These are phyloP conservation scores for Salinomyces thailandicus DNA, from an alignment of 2,329 filamentous ascomycete species.

Conservation along the genomic window DNA sequence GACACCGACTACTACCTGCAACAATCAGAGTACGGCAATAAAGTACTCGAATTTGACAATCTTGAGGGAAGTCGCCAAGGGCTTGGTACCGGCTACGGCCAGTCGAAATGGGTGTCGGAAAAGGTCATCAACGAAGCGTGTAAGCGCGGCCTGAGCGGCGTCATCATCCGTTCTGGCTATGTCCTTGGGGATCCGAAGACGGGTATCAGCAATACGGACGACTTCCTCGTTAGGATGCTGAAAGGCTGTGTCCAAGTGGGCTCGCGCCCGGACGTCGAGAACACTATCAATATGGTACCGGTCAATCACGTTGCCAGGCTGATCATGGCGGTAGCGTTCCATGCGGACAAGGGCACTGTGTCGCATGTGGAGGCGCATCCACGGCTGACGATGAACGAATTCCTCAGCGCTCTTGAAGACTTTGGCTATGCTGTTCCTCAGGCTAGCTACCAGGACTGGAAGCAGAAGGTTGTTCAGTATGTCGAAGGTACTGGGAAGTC, in stretches of 20 bases:
- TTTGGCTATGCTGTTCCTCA: slow-evolving; percentile 64
- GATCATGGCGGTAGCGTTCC: slow-evolving; percentile 62
- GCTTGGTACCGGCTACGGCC: slow-evolving; percentile 79
- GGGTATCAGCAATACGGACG: slow-evolving; percentile 70
- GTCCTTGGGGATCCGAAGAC: slow-evolving; percentile 62
- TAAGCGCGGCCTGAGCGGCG: slow-evolving; percentile 60
- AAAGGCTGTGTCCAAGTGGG: slow-evolving; percentile 80
- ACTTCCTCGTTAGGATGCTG: slow-evolving; percentile 76
- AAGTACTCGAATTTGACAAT: slow-evolving; percentile 66
- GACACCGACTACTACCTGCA: slow-evolving; percentile 74
- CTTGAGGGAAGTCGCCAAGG: slow-evolving; percentile 65
- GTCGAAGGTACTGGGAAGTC: slow-evolving; percentile 47
- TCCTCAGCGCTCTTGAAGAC: slow-evolving; percentile 55
- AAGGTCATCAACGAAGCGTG: slow-evolving; percentile 70
- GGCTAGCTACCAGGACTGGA: slow-evolving; percentile 60
- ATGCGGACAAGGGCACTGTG: slow-evolving; percentile 42
- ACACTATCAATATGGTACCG: slow-evolving; percentile 82
- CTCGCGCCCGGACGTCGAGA: slow-evolving; percentile 63
- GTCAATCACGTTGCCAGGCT: slow-evolving; percentile 75
- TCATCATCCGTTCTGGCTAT: slow-evolving; percentile 75
- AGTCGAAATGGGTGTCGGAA: slow-evolving; percentile 75
- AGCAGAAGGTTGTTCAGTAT: slow-evolving; percentile 54
- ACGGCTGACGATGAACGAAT: slow-evolving; percentile 66
- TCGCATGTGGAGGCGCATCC: slow-evolving; percentile 73
- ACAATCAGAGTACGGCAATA: slow-evolving; percentile 58